phyloP scores from a whole-genome alignment of 2,329 filamentous ascomycete species.

The Verticillium longisporum region DNA sequence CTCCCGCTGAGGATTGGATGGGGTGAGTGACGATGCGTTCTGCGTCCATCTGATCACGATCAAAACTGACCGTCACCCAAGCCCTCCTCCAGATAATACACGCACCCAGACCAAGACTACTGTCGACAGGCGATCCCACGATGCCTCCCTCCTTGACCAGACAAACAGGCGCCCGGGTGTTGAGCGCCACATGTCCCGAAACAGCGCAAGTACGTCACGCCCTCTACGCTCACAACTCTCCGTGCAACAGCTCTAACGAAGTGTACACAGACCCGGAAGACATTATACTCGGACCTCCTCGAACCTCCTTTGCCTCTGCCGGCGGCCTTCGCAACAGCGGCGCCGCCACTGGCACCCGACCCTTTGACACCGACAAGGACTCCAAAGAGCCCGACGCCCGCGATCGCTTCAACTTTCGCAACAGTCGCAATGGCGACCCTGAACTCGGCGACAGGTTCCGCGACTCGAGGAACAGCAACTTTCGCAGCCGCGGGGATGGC shows the following conservation, averaged over 20 bases:
- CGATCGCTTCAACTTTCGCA: slow-evolving; percentile 56
- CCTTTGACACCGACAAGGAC: slow-evolving; percentile 46
- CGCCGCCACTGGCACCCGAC: slow-evolving; percentile 19
- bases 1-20: slow-evolving; percentile 93
- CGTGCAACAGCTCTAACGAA: neutral
- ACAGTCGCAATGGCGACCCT: slow-evolving; percentile 38
- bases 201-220: slow-evolving; percentile 44
- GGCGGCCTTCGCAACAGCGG: slow-evolving; percentile 46
- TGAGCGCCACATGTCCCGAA: slow-evolving; percentile 50
- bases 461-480: slow-evolving; percentile 36
- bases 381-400: slow-evolving; percentile 42
- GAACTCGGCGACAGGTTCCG: slow-evolving; percentile 45
- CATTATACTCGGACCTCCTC: slow-evolving; percentile 78
- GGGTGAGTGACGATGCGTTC: slow-evolving; percentile 50
- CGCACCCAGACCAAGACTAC: slow-evolving; percentile 37
- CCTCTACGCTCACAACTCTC: neutral
- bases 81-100: slow-evolving; percentile 36
- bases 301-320: slow-evolving; percentile 74
- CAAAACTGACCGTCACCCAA: slow-evolving; percentile 15
- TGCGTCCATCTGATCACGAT: neutral
- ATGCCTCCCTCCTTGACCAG: slow-evolving; percentile 38
- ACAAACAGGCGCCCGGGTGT: slow-evolving; percentile 42
- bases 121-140: slow-evolving; percentile 37
- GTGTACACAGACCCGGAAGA: slow-evolving; percentile 60
- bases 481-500: slow-evolving; percentile 46